Evolutionary conservation across 257 asterid species (phyloP).

Genomic region (Fraxinus pennsylvanica): DNA sequence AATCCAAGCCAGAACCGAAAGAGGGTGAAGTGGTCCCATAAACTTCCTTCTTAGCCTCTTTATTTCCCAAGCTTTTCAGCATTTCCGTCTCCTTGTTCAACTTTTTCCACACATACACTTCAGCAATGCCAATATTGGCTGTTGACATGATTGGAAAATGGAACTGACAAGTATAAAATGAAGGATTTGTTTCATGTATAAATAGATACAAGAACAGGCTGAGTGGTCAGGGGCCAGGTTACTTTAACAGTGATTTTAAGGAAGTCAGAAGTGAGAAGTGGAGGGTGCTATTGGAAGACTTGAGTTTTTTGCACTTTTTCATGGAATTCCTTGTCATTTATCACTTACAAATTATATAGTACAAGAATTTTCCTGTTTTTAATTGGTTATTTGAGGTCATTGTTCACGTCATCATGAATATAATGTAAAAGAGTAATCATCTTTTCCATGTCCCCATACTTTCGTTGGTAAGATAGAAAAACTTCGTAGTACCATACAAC

Average conservation of each 20-base stretch:
- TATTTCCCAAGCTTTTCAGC: background rate
- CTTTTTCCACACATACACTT: constrained; percentile 21
- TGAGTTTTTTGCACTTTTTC: background rate
- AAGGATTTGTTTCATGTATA: background rate
- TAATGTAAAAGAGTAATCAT: background rate
- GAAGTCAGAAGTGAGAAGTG: background rate
- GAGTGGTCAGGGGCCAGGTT: background rate
- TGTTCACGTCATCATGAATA: background rate
- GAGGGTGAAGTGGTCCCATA: background rate
- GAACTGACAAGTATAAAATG: background rate
- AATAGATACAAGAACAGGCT: background rate
- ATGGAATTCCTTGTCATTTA: background rate
- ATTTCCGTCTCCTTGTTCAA: constrained; percentile 16
- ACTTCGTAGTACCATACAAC: background rate
- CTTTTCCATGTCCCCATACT: background rate
- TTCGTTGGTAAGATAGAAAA: background rate
- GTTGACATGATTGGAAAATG: constrained; percentile 1
- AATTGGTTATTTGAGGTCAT: background rate
- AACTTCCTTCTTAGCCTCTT: constrained; percentile 2
- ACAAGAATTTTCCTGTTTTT: background rate
- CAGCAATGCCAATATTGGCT: constrained; percentile 12
- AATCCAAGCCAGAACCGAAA: background rate
- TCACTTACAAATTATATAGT: background rate
- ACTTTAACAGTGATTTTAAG: background rate
- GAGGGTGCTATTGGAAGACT: background rate